A percentile compares a stretch with the other conserved stretches of the same genome.
Evolutionary conservation across 768 basidiomycete species (phyloP).

Genomic region (Rhodosporidiobolus odoratus): DNA sequence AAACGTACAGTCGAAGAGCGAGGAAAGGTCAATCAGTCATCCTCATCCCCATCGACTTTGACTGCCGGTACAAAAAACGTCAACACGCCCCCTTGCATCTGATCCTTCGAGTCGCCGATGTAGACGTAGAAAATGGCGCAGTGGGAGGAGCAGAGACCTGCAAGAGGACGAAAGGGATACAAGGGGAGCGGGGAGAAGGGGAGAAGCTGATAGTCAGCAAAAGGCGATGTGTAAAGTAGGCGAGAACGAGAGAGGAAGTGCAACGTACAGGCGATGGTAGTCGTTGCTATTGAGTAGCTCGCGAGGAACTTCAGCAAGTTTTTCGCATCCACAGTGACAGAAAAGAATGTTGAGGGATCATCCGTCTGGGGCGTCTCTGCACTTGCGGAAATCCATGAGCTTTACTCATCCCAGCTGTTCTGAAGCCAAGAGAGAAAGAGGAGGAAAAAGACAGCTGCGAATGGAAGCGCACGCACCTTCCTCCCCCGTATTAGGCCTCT

Average conservation of each 20-base stretch:
- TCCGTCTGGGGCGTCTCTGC: not conserved
- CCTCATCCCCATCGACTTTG: slow-evolving; percentile 54
- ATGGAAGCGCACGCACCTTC: slow-evolving; percentile 13
- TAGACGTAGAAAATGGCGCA: slow-evolving; percentile 86
- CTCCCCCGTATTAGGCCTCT: slow-evolving; percentile 58
- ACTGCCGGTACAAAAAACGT: slow-evolving; percentile 83
- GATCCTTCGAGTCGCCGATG: slow-evolving; percentile 61
- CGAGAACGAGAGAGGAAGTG: not conserved
- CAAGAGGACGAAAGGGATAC: too few species aligned
- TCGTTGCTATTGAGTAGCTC: slow-evolving; percentile 71
- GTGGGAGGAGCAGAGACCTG: slow-evolving; percentile 75
- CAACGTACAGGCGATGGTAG: slow-evolving; percentile 74
- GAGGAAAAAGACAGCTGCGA: not conserved
- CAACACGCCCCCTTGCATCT: slow-evolving; percentile 72
- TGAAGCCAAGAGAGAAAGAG: not conserved
- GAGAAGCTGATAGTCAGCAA: not conserved
- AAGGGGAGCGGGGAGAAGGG: too few species aligned
- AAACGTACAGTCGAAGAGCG: too few species aligned
- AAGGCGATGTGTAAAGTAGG: not conserved
- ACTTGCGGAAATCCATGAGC: not conserved
- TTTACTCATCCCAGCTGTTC: not conserved
- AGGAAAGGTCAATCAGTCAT: too few species aligned
- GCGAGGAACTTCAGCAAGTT: slow-evolving; percentile 77
- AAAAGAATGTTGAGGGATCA: slow-evolving; percentile 52
- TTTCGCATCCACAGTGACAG: slow-evolving; percentile 64